These are phyloP conservation scores for Lyophyllum atratum DNA, from an alignment of 768 basidiomycete species.

Conservation along the genomic window DNA sequence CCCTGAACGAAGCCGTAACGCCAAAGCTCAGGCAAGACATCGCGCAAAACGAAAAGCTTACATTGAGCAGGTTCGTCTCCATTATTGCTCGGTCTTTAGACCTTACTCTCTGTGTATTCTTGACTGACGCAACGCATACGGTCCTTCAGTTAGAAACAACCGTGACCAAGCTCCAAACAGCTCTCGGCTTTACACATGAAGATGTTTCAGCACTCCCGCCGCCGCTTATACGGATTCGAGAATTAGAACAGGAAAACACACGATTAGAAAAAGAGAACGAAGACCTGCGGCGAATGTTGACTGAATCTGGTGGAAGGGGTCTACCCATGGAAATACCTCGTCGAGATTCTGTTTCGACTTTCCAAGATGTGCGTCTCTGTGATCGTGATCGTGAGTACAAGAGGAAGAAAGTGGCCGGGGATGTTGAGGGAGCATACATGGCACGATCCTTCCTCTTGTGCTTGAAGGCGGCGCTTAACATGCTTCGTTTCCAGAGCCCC, in stretches of 20 bases:
- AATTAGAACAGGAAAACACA: conserved; percentile 80
- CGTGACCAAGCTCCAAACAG: conserved; percentile 80
- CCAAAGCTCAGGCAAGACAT: conserved; percentile 86
- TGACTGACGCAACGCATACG: background rate
- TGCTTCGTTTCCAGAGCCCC: conserved; percentile 36
- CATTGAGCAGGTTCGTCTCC: conserved; percentile 73
- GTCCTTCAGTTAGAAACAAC: conserved; percentile 73
- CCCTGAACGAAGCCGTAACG: conserved; percentile 85
- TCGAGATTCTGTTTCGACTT: conserved; percentile 45
- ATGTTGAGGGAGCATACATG: conserved; percentile 56
- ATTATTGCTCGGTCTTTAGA: conserved; percentile 16
- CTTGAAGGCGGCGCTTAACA: background rate
- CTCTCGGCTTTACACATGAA: conserved; percentile 71
- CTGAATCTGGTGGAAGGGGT: conserved; percentile 41
- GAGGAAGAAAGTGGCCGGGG: conserved; percentile 54
- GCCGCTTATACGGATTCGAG: conserved; percentile 73
- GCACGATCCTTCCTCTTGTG: conserved; percentile 30
- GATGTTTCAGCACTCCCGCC: conserved; percentile 75
- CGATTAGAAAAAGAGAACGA: conserved; percentile 73
- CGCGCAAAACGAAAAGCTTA: conserved; percentile 92
- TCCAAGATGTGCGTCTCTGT: conserved; percentile 48
- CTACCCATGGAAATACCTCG: conserved; percentile 46
- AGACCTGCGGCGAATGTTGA: conserved; percentile 67
- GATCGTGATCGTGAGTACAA: conserved; percentile 68
- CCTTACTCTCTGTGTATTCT: background rate